phyloP scores from a whole-genome alignment of 768 basidiomycete genomes.

The Serendipita indica region DNA sequence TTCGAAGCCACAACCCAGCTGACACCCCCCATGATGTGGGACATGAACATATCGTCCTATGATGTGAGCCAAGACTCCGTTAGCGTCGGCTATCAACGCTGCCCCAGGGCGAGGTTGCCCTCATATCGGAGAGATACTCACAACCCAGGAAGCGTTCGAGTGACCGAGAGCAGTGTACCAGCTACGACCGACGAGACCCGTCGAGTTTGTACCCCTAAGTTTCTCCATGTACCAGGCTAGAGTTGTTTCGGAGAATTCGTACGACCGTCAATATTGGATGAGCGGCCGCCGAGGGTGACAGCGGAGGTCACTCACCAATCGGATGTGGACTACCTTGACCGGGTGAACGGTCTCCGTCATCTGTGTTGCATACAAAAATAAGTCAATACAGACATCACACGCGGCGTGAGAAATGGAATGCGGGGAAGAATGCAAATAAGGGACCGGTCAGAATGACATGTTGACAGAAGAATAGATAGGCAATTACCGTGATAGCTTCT shows the following conservation, averaged over 20 bases:
- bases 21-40: conserved; percentile 62
- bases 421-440: not conserved
- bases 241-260: too few species aligned
- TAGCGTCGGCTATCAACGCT: too few species aligned
- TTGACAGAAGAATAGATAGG: not conserved
- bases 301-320: conserved; percentile 37
- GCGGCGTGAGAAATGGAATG: not conserved
- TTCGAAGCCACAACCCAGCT: conserved; percentile 56
- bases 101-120: too few species aligned
- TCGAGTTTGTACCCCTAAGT: conserved; percentile 39
- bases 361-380: conserved; percentile 38
- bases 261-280: not conserved
- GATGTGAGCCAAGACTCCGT: too few species aligned
- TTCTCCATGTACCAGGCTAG: conserved; percentile 74
- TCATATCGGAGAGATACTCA: too few species aligned
- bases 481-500: conserved; percentile 40
- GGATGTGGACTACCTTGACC: conserved; percentile 67
- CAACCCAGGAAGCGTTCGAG: conserved; percentile 62
- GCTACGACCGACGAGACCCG: conserved; percentile 44
- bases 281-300: not conserved
- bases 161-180: conserved; percentile 80
- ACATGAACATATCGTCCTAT: conserved; percentile 52
- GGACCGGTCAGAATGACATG: not conserved
- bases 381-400: conserved; percentile 12
- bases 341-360: conserved; percentile 35